Percentiles rank a stretch among this genome's conserved stretches.
These are phyloP conservation scores for Neoarthrinium moseri DNA, from an alignment of 2,329 filamentous ascomycete genomes.

Conservation along the genomic window DNA sequence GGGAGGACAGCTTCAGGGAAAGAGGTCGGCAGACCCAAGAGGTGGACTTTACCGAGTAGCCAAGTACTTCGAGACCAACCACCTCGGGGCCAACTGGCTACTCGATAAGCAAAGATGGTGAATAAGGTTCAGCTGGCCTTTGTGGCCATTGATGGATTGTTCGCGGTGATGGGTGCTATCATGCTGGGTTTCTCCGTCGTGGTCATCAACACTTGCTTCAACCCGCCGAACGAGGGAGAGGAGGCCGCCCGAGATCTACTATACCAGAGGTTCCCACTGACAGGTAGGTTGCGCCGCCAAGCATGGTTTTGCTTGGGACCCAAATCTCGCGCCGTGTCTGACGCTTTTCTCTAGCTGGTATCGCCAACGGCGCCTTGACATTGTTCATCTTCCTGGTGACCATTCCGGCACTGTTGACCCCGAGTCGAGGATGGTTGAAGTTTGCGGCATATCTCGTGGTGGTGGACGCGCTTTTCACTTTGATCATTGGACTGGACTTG, in stretches of 20 bases:
- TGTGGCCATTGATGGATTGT: constrained; percentile 47
- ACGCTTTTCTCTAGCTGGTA: too few relatives aligned
- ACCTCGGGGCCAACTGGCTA: background rate
- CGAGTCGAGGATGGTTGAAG: constrained; percentile 69
- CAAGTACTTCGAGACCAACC: constrained; percentile 5
- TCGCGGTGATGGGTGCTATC: constrained; percentile 52
- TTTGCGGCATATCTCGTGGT: constrained; percentile 63
- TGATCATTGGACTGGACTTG: constrained; percentile 64
- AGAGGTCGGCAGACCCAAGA: constrained; percentile 13
- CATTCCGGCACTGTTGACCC: constrained; percentile 69
- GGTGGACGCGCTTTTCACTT: constrained; percentile 61
- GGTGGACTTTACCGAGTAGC: constrained; percentile 11
- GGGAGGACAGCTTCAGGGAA: constrained; percentile 13
- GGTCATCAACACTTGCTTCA: constrained; percentile 44
- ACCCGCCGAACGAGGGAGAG: constrained; percentile 41
- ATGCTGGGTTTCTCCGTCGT: constrained; percentile 56
- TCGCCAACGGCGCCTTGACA: constrained; percentile 71
- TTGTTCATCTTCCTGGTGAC: constrained; percentile 69
- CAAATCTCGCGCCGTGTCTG: too few relatives aligned
- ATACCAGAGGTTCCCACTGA: constrained; percentile 53
- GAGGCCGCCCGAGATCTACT: constrained; percentile 51
- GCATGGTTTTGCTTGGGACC: background rate
- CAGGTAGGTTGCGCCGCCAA: constrained; percentile 29
- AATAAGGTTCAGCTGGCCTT: constrained; percentile 55
- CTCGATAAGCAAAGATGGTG: constrained; percentile 37